phyloP scores from a whole-genome alignment of 2,329 filamentous ascomycete species.

The Colletotrichum lini region DNA sequence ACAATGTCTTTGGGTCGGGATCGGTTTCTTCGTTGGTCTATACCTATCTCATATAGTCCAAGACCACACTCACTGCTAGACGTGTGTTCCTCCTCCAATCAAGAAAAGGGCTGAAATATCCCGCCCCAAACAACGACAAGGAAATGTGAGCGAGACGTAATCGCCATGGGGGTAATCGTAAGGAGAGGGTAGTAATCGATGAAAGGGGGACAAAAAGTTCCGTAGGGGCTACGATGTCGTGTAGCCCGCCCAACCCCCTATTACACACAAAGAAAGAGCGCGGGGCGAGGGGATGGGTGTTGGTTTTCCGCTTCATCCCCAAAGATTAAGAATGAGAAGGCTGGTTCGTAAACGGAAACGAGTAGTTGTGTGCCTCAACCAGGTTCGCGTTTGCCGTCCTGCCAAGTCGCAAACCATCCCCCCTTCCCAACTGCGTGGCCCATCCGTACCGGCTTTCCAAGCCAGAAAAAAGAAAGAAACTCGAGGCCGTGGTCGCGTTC shows the following conservation, averaged over 20 bases:
- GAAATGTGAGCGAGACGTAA: conserved; percentile 30
- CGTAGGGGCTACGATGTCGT: neutral
- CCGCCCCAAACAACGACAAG: conserved; percentile 13
- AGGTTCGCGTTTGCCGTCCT: neutral
- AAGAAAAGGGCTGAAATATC: neutral
- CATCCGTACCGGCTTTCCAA: conserved; percentile 14
- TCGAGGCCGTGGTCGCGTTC: conserved; percentile 37
- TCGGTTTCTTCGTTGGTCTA: neutral
- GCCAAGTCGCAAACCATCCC: neutral
- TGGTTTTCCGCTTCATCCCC: neutral
- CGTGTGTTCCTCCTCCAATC: neutral
- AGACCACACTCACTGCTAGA: neutral
- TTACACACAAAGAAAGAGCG: neutral
- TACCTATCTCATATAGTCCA: conserved; percentile 11
- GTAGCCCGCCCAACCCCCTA: neutral
- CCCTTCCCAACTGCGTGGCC: neutral
- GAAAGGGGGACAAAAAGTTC: neutral
- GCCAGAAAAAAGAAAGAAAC: conserved; percentile 13
- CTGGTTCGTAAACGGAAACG: neutral
- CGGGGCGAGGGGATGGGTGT: neutral
- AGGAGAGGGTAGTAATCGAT: conserved; percentile 11
- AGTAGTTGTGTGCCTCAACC: neutral
- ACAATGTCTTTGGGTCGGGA: neutral
- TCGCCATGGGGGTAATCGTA: conserved; percentile 36
- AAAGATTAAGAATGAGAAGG: neutral